Conservation (phyloP, 2,329 filamentous ascomycete species). For the Alternaria solani region DNA sequence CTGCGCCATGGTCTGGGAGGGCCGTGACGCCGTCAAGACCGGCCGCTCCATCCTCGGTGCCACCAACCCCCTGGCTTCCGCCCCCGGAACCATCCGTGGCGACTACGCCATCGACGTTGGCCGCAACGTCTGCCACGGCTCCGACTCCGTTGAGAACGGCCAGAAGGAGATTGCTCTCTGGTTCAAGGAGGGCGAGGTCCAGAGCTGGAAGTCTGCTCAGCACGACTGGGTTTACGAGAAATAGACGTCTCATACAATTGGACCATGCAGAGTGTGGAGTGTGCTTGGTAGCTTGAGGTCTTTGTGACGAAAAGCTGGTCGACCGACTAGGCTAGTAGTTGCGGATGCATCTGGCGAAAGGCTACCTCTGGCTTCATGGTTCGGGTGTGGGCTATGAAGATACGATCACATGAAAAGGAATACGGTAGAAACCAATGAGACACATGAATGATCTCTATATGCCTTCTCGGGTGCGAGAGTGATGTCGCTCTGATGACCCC, state of each 20-base stretch:
- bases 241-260: constrained; percentile 35
- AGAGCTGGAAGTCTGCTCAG: constrained; percentile 83
- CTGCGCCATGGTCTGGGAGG: constrained; percentile 99
- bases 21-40: constrained; percentile 98
- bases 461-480: constrained; percentile 1
- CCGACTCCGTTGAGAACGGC: constrained; percentile 97
- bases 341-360: background rate
- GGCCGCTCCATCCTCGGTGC: constrained; percentile 96
- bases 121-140: constrained; percentile 99
- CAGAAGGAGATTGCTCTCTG: constrained; percentile 99
- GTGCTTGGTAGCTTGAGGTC: constrained; percentile 8
- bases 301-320: background rate
- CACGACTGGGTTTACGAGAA: constrained; percentile 99
- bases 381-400: constrained; percentile 22
- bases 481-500: background rate
- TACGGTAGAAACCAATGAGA: constrained; percentile 31
- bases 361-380: background rate
- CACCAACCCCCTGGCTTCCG: constrained; percentile 96
- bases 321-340: constrained; percentile 8
- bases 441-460: constrained; percentile 35
- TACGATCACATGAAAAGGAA: constrained; percentile 28
- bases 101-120: constrained; percentile 88
- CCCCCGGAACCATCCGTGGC: constrained; percentile 97
- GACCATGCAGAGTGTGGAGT: constrained; percentile 2
- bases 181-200: constrained; percentile 90